Percentiles rank a stretch among this genome's conserved stretches.
phyloP scores from a whole-genome alignment of 495 filamentous ascomycete species.

The Tuber magnatum region DNA sequence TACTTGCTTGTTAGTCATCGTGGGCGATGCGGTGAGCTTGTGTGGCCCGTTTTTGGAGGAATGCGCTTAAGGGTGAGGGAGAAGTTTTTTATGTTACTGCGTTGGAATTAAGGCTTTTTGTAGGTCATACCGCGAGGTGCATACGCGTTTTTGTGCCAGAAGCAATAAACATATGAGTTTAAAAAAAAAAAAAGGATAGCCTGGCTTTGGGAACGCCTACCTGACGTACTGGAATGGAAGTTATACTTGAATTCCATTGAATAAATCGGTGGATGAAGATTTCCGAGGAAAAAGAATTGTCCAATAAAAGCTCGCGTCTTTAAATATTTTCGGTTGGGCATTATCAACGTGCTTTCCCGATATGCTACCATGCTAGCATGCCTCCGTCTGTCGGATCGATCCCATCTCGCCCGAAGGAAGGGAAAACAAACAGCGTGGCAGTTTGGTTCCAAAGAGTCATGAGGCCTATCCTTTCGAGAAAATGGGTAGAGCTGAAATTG shows the following conservation, averaged over 20 bases:
- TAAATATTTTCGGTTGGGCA: not conserved
- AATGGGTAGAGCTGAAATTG: not conserved
- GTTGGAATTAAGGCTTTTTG: no score
- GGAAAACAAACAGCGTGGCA: not conserved
- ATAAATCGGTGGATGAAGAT: not conserved
- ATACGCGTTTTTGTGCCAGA: no score
- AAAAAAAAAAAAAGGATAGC: no score
- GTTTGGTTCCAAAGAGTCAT: not conserved
- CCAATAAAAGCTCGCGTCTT: not conserved
- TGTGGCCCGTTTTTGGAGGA: no score
- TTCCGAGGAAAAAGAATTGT: not conserved
- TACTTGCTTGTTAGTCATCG: no score
- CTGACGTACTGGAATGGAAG: not conserved
- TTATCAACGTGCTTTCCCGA: not conserved
- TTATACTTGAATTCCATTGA: not conserved
- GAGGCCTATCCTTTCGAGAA: not conserved
- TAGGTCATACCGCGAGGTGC: no score
- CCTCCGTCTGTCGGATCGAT: not conserved
- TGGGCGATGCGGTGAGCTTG: no score
- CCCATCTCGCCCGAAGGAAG: not conserved
- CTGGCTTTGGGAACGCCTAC: not conserved
- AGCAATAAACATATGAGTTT: no score
- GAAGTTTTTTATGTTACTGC: no score
- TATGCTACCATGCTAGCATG: not conserved
- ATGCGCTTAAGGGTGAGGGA: no score